Conservation (phyloP, 768 basidiomycete genomes). For the Chalciporus chontae region DNA sequence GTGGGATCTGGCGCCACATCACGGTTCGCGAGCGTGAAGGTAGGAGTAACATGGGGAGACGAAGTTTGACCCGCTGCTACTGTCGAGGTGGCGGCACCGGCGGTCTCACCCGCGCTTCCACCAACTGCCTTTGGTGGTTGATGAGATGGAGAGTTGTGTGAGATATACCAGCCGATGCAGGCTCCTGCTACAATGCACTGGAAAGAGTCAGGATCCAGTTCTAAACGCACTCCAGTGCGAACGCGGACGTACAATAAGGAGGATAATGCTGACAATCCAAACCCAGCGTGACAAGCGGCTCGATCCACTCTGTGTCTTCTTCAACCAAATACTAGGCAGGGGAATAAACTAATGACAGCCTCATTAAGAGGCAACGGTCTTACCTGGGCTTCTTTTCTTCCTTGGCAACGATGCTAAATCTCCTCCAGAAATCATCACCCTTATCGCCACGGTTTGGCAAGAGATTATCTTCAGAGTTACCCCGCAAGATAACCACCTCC, state of each 20-base stretch:
- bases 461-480: constrained; percentile 63
- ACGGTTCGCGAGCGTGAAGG: constrained; percentile 52
- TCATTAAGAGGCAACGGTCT: background rate
- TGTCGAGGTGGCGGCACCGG: constrained; percentile 16
- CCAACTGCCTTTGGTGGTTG: constrained; percentile 60
- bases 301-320: constrained; percentile 53
- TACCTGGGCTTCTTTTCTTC: constrained; percentile 57
- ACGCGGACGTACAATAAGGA: constrained; percentile 50
- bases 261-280: constrained; percentile 60
- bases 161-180: constrained; percentile 56
- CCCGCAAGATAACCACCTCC: constrained; percentile 56
- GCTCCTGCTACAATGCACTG: constrained; percentile 54
- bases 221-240: background rate
- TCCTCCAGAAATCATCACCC: constrained; percentile 83
- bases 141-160: constrained; percentile 48
- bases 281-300: constrained; percentile 62
- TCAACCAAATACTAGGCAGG: constrained; percentile 57
- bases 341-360: background rate
- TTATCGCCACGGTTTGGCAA: constrained; percentile 66
- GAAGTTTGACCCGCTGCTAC: constrained; percentile 14
- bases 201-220: background rate
- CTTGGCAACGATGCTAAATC: constrained; percentile 81
- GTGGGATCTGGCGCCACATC: constrained; percentile 17
- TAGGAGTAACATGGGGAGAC: constrained; percentile 52
- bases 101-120: constrained; percentile 50